Conservation (phyloP, 805 yeast species). For the Lipomyces chichibuensis region DNA sequence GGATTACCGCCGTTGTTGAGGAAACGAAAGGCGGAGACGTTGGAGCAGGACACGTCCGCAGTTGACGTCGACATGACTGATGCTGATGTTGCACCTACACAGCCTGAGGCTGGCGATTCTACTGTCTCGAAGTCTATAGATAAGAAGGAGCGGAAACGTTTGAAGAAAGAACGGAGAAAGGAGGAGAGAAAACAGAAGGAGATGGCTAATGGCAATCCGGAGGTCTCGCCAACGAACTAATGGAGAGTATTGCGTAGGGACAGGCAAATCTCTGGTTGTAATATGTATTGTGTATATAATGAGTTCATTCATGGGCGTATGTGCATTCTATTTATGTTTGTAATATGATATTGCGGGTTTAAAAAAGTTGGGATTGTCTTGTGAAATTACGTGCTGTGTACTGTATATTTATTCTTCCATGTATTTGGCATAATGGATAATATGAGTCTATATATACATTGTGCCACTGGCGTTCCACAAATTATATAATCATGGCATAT, state of each 20-base stretch:
- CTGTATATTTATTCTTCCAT: background rate
- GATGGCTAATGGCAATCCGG: background rate
- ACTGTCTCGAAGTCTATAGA: constrained; percentile 11
- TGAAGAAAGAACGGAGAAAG: constrained; percentile 29
- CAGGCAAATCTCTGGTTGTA: background rate
- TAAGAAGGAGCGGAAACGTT: constrained; percentile 31
- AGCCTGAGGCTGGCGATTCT: background rate
- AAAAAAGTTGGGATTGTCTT: background rate
- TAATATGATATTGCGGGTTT: background rate
- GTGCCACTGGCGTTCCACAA: background rate
- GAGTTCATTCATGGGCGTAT: background rate
- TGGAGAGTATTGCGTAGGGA: background rate
- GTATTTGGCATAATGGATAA: background rate
- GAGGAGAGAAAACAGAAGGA: constrained; percentile 26
- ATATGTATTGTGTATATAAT: background rate
- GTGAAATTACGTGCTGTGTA: background rate
- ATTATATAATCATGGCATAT: background rate
- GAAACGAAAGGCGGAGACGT: constrained; percentile 26
- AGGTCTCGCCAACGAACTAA: background rate
- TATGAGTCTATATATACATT: background rate
- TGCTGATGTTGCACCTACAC: background rate
- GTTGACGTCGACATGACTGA: constrained; percentile 28
- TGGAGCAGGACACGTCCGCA: constrained; percentile 8
- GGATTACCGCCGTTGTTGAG: constrained; percentile 67
- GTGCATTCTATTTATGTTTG: background rate